These are phyloP conservation scores for Chrysanthemum seticuspe DNA, from an alignment of 129 eudicot genomes.

Conservation along the genomic window DNA sequence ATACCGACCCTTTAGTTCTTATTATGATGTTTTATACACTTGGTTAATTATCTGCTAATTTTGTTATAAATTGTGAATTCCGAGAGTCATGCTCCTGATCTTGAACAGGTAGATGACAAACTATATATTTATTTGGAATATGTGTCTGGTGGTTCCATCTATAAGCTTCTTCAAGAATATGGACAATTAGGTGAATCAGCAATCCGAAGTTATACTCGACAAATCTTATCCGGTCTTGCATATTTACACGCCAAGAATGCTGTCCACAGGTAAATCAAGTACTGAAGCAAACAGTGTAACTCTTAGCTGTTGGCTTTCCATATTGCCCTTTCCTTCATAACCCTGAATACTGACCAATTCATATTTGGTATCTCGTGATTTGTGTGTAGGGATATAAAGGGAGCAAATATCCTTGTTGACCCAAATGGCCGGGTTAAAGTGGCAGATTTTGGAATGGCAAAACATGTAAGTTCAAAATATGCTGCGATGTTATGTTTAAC, in stretches of 20 bases:
- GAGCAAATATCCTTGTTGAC: constrained; percentile 95
- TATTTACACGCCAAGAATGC: constrained; percentile 84
- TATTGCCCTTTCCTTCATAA: background rate
- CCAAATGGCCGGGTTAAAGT: constrained; percentile 90
- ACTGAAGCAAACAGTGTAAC: constrained; percentile 11
- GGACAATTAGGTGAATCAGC: constrained; percentile 86
- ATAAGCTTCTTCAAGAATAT: constrained; percentile 90
- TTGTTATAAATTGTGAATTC: background rate
- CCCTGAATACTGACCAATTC: background rate
- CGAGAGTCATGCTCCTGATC: background rate
- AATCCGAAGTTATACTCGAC: constrained; percentile 86
- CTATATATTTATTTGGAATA: constrained; percentile 93
- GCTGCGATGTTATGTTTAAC: background rate
- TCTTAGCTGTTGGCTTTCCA: background rate
- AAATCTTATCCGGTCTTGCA: constrained; percentile 93
- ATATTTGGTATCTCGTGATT: constrained; percentile 17
- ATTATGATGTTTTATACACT: too few species aligned
- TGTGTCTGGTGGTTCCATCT: constrained; percentile 93
- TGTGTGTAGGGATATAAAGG: constrained; percentile 81
- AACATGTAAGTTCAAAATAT: constrained; percentile 62
- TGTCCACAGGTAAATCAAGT: constrained; percentile 60
- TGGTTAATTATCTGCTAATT: too few species aligned
- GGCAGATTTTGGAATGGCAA: constrained; percentile 98
- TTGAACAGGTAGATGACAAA: constrained; percentile 80
- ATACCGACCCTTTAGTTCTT: too few species aligned